These are phyloP conservation scores for Dryadomyces quercivorus DNA, from an alignment of 2,329 filamentous ascomycete genomes.

Conservation along the genomic window DNA sequence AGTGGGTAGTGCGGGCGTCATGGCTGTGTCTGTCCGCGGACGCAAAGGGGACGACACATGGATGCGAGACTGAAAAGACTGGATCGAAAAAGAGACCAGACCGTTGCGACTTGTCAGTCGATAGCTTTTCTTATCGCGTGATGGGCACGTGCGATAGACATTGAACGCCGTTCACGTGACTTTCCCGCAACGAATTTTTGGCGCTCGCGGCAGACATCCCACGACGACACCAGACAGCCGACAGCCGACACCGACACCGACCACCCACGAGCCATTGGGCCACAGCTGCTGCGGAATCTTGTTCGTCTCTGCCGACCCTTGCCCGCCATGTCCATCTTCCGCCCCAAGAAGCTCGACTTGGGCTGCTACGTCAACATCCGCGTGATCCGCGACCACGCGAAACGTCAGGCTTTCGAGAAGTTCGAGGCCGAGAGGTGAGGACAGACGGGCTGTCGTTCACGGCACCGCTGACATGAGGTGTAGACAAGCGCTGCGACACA, in stretches of 20 bases:
- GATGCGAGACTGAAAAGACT: no score
- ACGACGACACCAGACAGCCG: neutral
- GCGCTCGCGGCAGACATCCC: neutral
- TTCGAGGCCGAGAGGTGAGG: constrained; percentile 77
- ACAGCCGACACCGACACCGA: neutral
- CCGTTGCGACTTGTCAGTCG: neutral
- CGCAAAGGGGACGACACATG: no score
- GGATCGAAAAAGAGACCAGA: neutral
- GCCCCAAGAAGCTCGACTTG: constrained; percentile 80
- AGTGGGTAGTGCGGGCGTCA: constrained; percentile 6
- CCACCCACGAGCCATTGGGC: neutral
- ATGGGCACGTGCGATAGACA: neutral
- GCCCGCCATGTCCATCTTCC: constrained; percentile 66
- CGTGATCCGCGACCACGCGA: constrained; percentile 87
- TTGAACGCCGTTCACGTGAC: neutral
- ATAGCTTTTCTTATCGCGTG: neutral
- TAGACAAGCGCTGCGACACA: constrained; percentile 86
- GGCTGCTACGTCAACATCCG: constrained; percentile 78
- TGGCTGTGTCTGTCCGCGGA: neutral
- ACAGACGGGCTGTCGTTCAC: no score
- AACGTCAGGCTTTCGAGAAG: constrained; percentile 83
- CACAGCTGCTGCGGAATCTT: neutral
- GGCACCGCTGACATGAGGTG: no score
- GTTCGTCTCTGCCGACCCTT: neutral
- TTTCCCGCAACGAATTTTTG: neutral